These are phyloP conservation scores for Tylopilus subfusipes DNA, from an alignment of 768 basidiomycete genomes.

Conservation along the genomic window DNA sequence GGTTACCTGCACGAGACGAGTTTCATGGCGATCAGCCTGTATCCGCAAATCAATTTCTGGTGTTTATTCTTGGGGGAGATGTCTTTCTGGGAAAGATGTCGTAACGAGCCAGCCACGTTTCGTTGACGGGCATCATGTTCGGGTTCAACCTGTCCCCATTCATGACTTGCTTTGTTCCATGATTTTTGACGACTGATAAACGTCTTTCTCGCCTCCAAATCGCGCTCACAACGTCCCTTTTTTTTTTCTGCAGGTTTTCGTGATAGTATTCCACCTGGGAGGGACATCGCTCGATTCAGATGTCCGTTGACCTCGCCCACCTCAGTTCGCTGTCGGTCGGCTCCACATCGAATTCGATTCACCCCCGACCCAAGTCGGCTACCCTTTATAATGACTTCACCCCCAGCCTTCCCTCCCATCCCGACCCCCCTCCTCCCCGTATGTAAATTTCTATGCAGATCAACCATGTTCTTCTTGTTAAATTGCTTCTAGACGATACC, in stretches of 20 bases:
- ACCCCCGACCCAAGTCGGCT: constrained; percentile 9
- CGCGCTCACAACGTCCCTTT: constrained; percentile 4
- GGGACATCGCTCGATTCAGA: constrained; percentile 7
- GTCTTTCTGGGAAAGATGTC: constrained; percentile 24
- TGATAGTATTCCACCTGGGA: constrained; percentile 16
- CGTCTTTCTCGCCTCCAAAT: constrained; percentile 16
- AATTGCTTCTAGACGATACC: constrained; percentile 18
- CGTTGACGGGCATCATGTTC: constrained; percentile 26
- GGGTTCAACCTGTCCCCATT: constrained; percentile 22
- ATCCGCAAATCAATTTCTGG: constrained; percentile 2
- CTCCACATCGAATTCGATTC: constrained; percentile 16
- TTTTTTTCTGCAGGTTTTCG: constrained; percentile 6
- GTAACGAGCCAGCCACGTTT: constrained; percentile 31
- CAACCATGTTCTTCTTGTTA: constrained; percentile 36
- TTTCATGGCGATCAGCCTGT: neutral
- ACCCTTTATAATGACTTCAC: constrained; percentile 22
- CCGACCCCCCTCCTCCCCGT: constrained; percentile 13
- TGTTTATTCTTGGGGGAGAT: too few species aligned
- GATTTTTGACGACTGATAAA: constrained; percentile 28
- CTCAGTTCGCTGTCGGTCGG: constrained; percentile 14
- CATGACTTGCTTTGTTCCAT: constrained; percentile 29
- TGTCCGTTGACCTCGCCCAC: constrained; percentile 24
- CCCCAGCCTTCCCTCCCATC: neutral
- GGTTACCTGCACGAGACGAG: neutral
- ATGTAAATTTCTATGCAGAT: constrained; percentile 16